A percentile compares a stretch with the other conserved stretches of the same genome.
Conservation (phyloP, 2,329 filamentous ascomycete genomes). For the Teratosphaeria epicoccoides region DNA sequence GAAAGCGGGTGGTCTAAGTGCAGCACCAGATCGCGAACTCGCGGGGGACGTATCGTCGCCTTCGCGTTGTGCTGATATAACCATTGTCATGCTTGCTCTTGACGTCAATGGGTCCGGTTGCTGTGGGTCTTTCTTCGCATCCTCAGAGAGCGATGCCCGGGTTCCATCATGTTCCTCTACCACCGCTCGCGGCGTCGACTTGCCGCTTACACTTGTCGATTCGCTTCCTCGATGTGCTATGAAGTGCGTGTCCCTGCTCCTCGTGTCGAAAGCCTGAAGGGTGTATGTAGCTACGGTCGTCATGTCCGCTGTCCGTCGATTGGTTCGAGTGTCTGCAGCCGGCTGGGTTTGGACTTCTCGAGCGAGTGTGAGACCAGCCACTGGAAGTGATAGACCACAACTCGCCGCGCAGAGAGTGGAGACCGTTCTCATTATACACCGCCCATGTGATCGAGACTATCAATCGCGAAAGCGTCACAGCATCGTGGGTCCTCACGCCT, state of each 20-base stretch:
- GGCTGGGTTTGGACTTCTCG: constrained; percentile 8
- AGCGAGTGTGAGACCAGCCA: constrained; percentile 36
- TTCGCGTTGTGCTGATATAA: constrained; percentile 1
- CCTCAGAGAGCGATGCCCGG: background rate
- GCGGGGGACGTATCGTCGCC: constrained; percentile 6
- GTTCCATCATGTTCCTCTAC: background rate
- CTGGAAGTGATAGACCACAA: constrained; percentile 49
- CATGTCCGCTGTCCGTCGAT: constrained; percentile 12
- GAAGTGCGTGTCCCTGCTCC: background rate
- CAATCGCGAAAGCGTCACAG: background rate
- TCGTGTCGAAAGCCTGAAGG: background rate
- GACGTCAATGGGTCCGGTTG: constrained; percentile 9
- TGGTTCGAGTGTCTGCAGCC: constrained; percentile 23
- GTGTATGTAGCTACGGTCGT: constrained; percentile 15
- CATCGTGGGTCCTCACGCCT: background rate
- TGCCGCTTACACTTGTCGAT: background rate
- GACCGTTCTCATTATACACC: constrained; percentile 12
- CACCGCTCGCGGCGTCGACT: background rate
- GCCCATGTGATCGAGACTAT: constrained; percentile 1
- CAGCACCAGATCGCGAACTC: constrained; percentile 5
- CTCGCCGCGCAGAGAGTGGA: constrained; percentile 47
- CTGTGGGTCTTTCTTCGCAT: background rate
- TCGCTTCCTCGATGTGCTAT: background rate
- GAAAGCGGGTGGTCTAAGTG: constrained; percentile 45
- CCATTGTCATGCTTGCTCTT: constrained; percentile 5